A percentile compares a stretch with the other conserved stretches of the same genome.
phyloP scores from a whole-genome alignment of 345 rosid species.

The Populus pruinosa region DNA sequence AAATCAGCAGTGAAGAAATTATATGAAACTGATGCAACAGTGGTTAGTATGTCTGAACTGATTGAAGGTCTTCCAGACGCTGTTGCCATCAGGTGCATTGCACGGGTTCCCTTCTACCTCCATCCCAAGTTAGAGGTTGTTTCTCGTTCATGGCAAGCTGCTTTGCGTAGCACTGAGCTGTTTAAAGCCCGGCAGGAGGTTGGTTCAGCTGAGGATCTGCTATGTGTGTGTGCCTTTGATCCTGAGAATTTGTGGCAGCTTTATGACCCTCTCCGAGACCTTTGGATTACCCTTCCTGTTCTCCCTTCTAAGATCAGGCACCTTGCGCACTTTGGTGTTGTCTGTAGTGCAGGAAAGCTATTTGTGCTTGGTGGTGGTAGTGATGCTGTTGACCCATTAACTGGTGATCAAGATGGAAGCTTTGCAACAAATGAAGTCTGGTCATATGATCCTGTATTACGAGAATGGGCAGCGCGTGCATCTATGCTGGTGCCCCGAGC shows the following conservation, averaged over 20 bases:
- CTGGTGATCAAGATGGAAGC: constrained; percentile 94
- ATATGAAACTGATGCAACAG: constrained; percentile 35
- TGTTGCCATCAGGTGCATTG: constrained; percentile 90
- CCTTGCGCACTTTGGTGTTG: constrained; percentile 81
- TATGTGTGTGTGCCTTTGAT: constrained; percentile 83
- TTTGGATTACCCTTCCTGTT: constrained; percentile 86
- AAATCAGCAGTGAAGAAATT: constrained; percentile 15
- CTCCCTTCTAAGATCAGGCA: constrained; percentile 84
- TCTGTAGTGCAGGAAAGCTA: constrained; percentile 59
- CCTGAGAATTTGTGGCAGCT: constrained; percentile 97
- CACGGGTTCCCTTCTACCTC: constrained; percentile 67
- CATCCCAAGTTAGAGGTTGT: constrained; percentile 85
- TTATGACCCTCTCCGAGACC: constrained; percentile 71
- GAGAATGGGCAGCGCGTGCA: constrained; percentile 63
- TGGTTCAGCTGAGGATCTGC: constrained; percentile 60
- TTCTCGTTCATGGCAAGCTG: constrained; percentile 89
- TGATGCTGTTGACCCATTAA: constrained; percentile 83
- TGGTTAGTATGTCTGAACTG: constrained; percentile 71
- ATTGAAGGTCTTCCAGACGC: constrained; percentile 93
- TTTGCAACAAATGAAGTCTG: constrained; percentile 92
- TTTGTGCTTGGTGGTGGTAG: constrained; percentile 96
- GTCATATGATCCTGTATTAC: constrained; percentile 76
- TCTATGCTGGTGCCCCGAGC: constrained; percentile 93
- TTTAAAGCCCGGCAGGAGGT: constrained; percentile 72
- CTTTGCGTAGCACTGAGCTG: constrained; percentile 65